Evolutionary conservation across 1,284 basidiomycete genomes (phyloP), one percentile per base, ranked within the genome.

Genomic region (Porogramme epimiltina): DNA sequence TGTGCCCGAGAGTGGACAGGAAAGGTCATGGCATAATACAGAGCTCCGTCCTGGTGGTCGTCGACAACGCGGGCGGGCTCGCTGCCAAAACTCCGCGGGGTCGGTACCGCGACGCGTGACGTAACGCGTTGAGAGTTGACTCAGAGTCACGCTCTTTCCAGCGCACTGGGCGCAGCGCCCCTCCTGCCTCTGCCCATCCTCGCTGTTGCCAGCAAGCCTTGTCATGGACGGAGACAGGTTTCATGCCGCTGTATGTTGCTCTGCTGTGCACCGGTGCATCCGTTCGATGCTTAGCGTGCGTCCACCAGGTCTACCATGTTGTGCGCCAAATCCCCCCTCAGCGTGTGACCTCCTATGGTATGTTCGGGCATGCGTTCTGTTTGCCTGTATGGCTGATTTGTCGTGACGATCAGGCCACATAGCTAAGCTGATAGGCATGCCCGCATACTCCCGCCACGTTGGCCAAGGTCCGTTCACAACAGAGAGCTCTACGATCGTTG

Each of bases 321-420:
- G 82, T 88, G 22, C 78, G 87, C 44, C 76, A 78, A 51, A 87
- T 90, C 45, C 88, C 88, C 9, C 66, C 66, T 19, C 75, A 76
- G 52, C 77, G 74, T 62, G 85, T 88, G 5, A 89, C 88, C 0
- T 86, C 79, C 50, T 90, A 90, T 60, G 87, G 86, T 85, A 58
- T 20, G 74, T n/a, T n/a, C n/a, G n/a, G n/a, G n/a, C n/a, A n/a
- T n/a, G n/a, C n/a, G n/a, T n/a, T n/a, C n/a, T n/a, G n/a, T n/a
- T n/a, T n/a, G n/a, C n/a, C n/a, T n/a, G n/a, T n/a, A n/a, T n/a
- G n/a, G n/a, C n/a, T n/a, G n/a, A n/a, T n/a, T n/a, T n/a, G n/a
- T n/a, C n/a, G n/a, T n/a, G n/a, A n/a, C n/a, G n/a, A n/a, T n/a
- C 38, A 89, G 91, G 91, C 0, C 90, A 93, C 65, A 81, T 94